A percentile compares a stretch with the other conserved stretches of the same genome.
Evolutionary conservation across 352 stramenopile genomes (phyloP).

Genomic region (Phytophthora tubulina): DNA sequence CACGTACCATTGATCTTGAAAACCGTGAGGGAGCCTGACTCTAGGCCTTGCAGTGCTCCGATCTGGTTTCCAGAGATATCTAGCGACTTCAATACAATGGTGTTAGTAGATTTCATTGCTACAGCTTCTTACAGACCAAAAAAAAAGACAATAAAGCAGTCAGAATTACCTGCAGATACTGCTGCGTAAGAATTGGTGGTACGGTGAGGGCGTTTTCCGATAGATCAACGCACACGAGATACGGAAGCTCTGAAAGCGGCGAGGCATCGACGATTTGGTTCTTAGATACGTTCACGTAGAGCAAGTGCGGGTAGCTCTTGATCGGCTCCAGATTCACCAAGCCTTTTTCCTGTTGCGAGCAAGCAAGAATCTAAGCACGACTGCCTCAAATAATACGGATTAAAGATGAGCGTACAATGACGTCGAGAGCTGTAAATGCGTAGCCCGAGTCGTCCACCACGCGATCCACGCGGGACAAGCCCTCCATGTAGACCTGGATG

Average conservation of each 20-base stretch:
- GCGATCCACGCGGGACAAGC: slow-evolving; percentile 78
- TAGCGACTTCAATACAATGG: slow-evolving; percentile 45
- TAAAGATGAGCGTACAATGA: slow-evolving; percentile 46
- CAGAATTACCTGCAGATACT: slow-evolving; percentile 62
- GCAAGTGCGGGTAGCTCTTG: slow-evolving; percentile 68
- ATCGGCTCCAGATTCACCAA: slow-evolving; percentile 68
- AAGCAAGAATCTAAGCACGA: background rate
- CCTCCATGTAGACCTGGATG: slow-evolving; percentile 65
- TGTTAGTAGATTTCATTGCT: background rate
- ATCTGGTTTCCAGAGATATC: slow-evolving; percentile 82
- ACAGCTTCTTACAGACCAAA: background rate
- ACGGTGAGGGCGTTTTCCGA: slow-evolving; percentile 62
- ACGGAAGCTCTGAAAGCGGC: slow-evolving; percentile 62
- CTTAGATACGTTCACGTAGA: slow-evolving; percentile 74
- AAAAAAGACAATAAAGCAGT: background rate
- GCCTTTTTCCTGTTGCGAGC: slow-evolving; percentile 51
- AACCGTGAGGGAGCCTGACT: slow-evolving; percentile 57
- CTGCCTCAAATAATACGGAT: background rate
- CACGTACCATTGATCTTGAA: slow-evolving; percentile 70
- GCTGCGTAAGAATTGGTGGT: slow-evolving; percentile 52
- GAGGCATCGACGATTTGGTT: slow-evolving; percentile 72
- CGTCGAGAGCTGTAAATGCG: slow-evolving; percentile 79
- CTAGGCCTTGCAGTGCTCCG: slow-evolving; percentile 56
- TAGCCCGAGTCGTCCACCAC: slow-evolving; percentile 80
- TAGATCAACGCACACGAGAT: slow-evolving; percentile 68